These are phyloP conservation scores for Trypanosoma vivax DNA, from an alignment of 208 protist species.

Conservation along the genomic window DNA sequence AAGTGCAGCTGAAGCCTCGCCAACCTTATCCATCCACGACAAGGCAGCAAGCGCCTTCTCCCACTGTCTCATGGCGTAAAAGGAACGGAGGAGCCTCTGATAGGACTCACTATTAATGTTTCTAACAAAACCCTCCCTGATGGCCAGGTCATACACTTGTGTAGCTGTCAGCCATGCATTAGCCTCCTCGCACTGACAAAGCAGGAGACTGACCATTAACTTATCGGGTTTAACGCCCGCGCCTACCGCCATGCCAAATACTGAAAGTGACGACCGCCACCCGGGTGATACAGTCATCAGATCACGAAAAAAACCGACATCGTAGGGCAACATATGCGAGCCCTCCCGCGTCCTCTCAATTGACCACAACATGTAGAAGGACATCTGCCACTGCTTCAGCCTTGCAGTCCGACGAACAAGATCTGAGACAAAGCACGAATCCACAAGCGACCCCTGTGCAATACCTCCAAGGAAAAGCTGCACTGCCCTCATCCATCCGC, in stretches of 20 bases:
- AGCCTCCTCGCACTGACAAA: slow-evolving; percentile 59
- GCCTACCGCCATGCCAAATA: slow-evolving; percentile 56
- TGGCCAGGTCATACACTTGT: slow-evolving; percentile 64
- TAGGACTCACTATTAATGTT: slow-evolving; percentile 55
- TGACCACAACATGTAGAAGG: slow-evolving; percentile 62
- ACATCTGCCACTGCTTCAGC: slow-evolving; percentile 60
- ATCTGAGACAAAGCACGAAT: slow-evolving; percentile 42
- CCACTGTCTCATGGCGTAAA: slow-evolving; percentile 67
- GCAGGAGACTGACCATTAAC: slow-evolving; percentile 42
- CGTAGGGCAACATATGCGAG: slow-evolving; percentile 46
- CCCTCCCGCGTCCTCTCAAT: slow-evolving; percentile 58
- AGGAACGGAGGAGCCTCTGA: slow-evolving; percentile 65
- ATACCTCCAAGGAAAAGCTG: slow-evolving; percentile 52
- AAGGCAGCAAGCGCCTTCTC: slow-evolving; percentile 77
- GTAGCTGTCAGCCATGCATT: slow-evolving; percentile 66
- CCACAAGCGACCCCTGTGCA: slow-evolving; percentile 60
- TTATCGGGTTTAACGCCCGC: slow-evolving; percentile 54
- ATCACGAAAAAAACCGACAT: slow-evolving; percentile 49
- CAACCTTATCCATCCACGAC: slow-evolving; percentile 76
- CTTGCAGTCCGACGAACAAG: slow-evolving; percentile 53
- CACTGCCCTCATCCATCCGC: slow-evolving; percentile 37
- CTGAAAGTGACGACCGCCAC: slow-evolving; percentile 48
- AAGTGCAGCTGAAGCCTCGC: slow-evolving; percentile 59
- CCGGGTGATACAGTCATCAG: slow-evolving; percentile 55
- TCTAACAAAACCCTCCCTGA: slow-evolving; percentile 56